Evolutionary conservation across 2,329 filamentous ascomycete species (phyloP), one percentile per base, ranked within the genome.

Genomic region (Penicillium verrucosum): DNA sequence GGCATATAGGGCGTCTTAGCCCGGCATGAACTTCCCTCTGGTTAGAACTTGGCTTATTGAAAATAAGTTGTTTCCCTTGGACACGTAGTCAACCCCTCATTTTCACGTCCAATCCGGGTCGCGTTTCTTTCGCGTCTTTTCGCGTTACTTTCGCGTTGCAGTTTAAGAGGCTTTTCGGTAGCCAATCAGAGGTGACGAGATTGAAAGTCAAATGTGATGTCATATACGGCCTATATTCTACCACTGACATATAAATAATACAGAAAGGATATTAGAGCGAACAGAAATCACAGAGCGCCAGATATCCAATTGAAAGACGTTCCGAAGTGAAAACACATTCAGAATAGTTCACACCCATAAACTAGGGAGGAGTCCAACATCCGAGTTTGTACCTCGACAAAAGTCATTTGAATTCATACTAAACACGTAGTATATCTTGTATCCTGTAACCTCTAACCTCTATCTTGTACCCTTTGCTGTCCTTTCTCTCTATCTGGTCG

Each of bases 101-200:
- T 29, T 21, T 40, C 21, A n/a, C 29, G 36, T 25, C 48, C 48
- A 56, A 51, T 52, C 41, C 5, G 21, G 29, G 21, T 21, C 21
- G 21, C 21, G 21, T 21, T 3, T 2, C 21, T 21, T 21, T 51
- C 53, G 46, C 53, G 38, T 57, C 32, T 23, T 57, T 46, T 58
- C 54, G 51, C 56, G 51, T 59, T 25, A 53, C 54, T 58, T 67
- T 58, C 56, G 56, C 56, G 56, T 58, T 41, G 18, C 21, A 21
- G 29, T 4, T 51, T 14, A 29, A 40, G 34, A 25, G 14, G 9
- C 10, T 48, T 34, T 27, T 11, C 9, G 9, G 9, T 8, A 38
- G 32, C 53, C 53, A 56, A 56, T 56, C 53, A 51, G 23, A 45
- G 42, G 8, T 1, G 16, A 29, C 4, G 10, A 5, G 3, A 8